Evolutionary conservation across 805 yeast genomes (phyloP), one percentile per base, ranked within the genome.

Genomic region (Starmerella apicola): DNA sequence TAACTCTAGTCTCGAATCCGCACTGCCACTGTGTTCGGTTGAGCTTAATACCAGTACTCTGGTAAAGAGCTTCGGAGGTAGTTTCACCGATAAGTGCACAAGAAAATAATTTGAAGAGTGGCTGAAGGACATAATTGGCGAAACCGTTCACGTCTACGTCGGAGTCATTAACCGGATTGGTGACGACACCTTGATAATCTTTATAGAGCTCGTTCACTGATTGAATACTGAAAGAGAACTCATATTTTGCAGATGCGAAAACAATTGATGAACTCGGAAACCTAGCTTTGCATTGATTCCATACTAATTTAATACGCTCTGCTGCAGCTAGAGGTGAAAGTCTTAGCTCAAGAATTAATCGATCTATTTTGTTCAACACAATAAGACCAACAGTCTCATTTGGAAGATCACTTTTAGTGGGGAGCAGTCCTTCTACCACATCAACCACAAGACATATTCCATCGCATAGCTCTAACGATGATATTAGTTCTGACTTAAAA

Each of bases 281-380:
- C 7, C 10, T 10, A 8, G 8, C 7, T n/a, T 7, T 27, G 6
- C 86, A 79, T 49, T 84, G 81, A 10, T 71, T 71, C 1, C 95
- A 51, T 4, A 50, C 32, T 8, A 43, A 30, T 41, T 19, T 49
- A 2, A 41, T 26, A 17, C 91, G 86, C 51, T 70, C 66, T 53
- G 74, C 82, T 1, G 85, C 71, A 47, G 83, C 94, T 2, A 60
- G 49, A 2, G 84, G 83, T 0, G 95, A 81, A 3, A 88, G 62
- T 46, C 74, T 70, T 31, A 86, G 61, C 48, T 91, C 98, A 32
- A 86, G 53, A 0, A 88, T 67, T n/a, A 91, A 62, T 44, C 96
- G 61, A 56, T 91, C 99, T 7, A 93, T 50, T 58, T 93, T 91
- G 59, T 82, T 86, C 4, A 91, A 60, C 15, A 88, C 57, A 0